Conservation (phyloP, 129 eudicot species). For the Calendula officinalis region DNA sequence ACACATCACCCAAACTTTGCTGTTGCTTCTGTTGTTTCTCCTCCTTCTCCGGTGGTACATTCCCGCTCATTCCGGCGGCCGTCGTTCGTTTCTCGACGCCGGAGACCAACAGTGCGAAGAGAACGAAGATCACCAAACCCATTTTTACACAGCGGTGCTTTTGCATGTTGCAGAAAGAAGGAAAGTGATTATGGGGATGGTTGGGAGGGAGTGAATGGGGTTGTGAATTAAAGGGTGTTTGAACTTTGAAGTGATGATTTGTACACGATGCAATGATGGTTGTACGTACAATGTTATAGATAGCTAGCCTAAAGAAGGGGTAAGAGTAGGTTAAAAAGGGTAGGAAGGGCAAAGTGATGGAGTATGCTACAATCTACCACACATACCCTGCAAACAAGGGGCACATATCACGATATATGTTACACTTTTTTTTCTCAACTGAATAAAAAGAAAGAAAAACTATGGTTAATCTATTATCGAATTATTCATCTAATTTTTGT, state of each 20-base stretch:
- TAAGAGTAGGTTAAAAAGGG: slow-evolving; percentile 15
- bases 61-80: slow-evolving; percentile 8
- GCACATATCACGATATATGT: slow-evolving; percentile 35
- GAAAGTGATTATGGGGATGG: slow-evolving; percentile 14
- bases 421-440: neutral
- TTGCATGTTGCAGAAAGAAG: slow-evolving; percentile 24
- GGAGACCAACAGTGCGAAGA: slow-evolving; percentile 31
- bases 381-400: slow-evolving; percentile 49
- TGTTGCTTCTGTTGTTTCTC: slow-evolving; percentile 8
- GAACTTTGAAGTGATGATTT: slow-evolving; percentile 8
- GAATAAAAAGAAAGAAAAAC: slow-evolving; percentile 1
- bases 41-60: slow-evolving; percentile 23
- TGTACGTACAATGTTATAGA: slow-evolving; percentile 28
- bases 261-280: slow-evolving; percentile 28
- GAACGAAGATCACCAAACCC: slow-evolving; percentile 13
- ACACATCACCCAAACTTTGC: slow-evolving; percentile 19
- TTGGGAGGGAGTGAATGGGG: neutral
- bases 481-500: too few relatives aligned
- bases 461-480: neutral
- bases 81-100: slow-evolving; percentile 18
- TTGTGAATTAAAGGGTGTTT: slow-evolving; percentile 18
- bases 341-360: slow-evolving; percentile 18
- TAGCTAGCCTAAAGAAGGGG: neutral
- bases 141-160: slow-evolving; percentile 8
- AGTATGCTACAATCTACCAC: slow-evolving; percentile 28